phyloP scores from a whole-genome alignment of 805 yeast genomes.

The Zygosaccharomyces rouxii region DNA sequence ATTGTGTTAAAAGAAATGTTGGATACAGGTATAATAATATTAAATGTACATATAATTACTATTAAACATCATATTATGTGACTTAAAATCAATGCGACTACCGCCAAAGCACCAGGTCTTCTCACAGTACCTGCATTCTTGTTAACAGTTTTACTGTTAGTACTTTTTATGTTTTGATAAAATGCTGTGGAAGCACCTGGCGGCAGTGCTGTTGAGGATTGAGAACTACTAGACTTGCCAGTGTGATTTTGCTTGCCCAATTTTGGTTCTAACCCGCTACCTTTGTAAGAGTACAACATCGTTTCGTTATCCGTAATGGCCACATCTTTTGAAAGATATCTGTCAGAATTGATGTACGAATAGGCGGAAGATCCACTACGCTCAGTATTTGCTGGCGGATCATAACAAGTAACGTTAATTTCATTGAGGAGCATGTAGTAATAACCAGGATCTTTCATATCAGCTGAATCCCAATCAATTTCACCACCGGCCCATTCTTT shows the following conservation, averaged over 20 bases:
- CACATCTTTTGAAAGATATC: conserved; percentile 47
- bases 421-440: conserved; percentile 62
- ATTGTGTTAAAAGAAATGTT: not conserved
- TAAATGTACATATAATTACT: not conserved
- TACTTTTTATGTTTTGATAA: conserved; percentile 18
- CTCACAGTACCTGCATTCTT: conserved; percentile 10
- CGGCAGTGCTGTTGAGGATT: conserved; percentile 6
- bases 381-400: conserved; percentile 55
- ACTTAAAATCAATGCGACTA: not conserved
- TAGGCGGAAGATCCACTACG: conserved; percentile 48
- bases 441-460: conserved; percentile 74
- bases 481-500: conserved; percentile 85
- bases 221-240: conserved; percentile 11
- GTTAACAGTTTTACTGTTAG: conserved; percentile 3
- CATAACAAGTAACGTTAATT: conserved; percentile 64
- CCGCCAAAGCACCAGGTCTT: not conserved
- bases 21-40: not conserved
- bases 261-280: conserved; percentile 62
- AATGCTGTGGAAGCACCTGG: conserved; percentile 16
- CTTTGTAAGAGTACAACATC: conserved; percentile 53
- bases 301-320: conserved; percentile 61
- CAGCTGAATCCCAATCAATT: conserved; percentile 76
- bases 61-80: not conserved
- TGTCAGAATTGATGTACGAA: conserved; percentile 47
- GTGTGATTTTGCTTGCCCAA: conserved; percentile 21